phyloP scores from a whole-genome alignment of 208 protist genomes.

The Endotrypanum monterogeii region DNA sequence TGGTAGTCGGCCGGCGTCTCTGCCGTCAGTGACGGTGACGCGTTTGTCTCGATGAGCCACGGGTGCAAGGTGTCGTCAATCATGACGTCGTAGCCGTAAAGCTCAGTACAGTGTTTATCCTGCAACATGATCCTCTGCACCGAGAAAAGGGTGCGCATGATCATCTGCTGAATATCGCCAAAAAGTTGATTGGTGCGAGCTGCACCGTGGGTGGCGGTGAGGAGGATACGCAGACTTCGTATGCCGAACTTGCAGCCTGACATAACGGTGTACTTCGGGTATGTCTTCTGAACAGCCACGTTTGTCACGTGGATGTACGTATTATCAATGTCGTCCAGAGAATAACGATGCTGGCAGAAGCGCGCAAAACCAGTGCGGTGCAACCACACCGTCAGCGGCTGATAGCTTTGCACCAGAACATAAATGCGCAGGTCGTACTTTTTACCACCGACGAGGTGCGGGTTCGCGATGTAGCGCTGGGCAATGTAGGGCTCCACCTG shows the following conservation, averaged over 20 bases:
- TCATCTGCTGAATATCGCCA: constrained; percentile 92
- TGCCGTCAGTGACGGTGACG: constrained; percentile 91
- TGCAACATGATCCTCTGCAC: constrained; percentile 82
- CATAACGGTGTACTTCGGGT: constrained; percentile 88
- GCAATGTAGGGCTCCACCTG: constrained; percentile 85
- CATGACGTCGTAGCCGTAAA: constrained; percentile 94
- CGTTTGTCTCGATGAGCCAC: constrained; percentile 93
- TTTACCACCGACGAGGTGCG: constrained; percentile 91
- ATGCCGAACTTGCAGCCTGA: constrained; percentile 89
- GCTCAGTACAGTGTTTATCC: constrained; percentile 89
- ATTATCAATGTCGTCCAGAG: constrained; percentile 90
- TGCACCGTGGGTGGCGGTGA: constrained; percentile 87
- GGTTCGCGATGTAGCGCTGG: constrained; percentile 92
- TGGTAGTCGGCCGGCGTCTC: constrained; percentile 94
- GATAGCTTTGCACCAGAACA: constrained; percentile 85
- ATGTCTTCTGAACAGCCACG: constrained; percentile 96
- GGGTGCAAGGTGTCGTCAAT: constrained; percentile 84
- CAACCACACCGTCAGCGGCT: constrained; percentile 90
- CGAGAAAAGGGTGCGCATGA: constrained; percentile 81
- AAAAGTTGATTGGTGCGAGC: constrained; percentile 89
- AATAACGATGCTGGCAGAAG: constrained; percentile 93
- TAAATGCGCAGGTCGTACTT: constrained; percentile 96
- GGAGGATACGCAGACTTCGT: constrained; percentile 70
- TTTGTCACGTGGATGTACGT: constrained; percentile 97
- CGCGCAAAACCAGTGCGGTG: constrained; percentile 92